Evolutionary conservation across 1,284 basidiomycete species (phyloP), one percentile per base, ranked within the genome.

Genomic region (Apiotrichum porosum): DNA sequence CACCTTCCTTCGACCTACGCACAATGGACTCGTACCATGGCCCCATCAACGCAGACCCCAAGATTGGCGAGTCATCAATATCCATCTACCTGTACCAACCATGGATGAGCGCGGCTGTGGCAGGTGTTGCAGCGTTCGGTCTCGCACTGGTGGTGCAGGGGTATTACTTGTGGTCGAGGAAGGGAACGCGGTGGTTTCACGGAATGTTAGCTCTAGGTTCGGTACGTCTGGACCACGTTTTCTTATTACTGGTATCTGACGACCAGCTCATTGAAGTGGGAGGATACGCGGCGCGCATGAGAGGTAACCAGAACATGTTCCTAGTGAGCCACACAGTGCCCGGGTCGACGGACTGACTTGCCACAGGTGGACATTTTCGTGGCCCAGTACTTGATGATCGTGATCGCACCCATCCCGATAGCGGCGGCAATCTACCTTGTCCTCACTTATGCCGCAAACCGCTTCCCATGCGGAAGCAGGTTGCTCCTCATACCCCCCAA

Each of bases 331-430:
- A 10, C 13, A 12, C 6, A 19, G n/a, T 10, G n/a, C 15, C 9
- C n/a, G n/a, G n/a, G 15, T 34, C n/a, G 32, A n/a, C 32, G 8
- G 15, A 18, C 14, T 34, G 14, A 34, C n/a, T n/a, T n/a, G n/a
- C 32, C 18, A 12, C 42, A 44, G 34, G 58, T 64, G 12, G 31
- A 42, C 21, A 47, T 54, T 4, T 64, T 67, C 30, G 56, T 65
- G 9, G 58, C 55, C 12, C 67, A 74, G 42, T 75, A 75, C 59
- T 75, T 75, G 37, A 57, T 76, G 42, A 74, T 76, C 46, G 74
- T 76, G 21, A 62, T 67, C 42, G 70, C 72, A 0, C 75, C 74
- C 0, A 67, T 75, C 12, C 61, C 73, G 19, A 68, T 73, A 55
- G 62, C 72, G 4, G 72, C 74, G 6, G 73, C 72, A 0, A 63